Evolutionary conservation across 2,329 filamentous ascomycete species (phyloP).

Genomic region (Macrophomina tecta): DNA sequence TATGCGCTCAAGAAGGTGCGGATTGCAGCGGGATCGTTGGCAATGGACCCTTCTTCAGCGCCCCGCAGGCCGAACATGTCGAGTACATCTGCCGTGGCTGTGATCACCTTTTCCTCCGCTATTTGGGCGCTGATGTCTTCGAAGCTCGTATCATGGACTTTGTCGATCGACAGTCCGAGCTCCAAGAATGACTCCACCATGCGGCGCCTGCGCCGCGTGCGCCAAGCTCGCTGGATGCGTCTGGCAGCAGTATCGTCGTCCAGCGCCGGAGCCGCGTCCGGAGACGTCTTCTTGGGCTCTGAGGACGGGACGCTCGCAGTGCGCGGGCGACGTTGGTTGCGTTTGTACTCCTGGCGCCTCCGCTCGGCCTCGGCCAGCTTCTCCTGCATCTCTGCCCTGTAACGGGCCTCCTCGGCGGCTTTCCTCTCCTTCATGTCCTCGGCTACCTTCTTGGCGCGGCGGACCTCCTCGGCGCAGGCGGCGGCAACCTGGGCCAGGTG

Average conservation of each 20-base stretch:
- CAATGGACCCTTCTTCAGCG: constrained; percentile 67
- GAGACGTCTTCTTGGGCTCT: constrained; percentile 42
- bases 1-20: constrained; percentile 81
- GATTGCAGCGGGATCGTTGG: constrained; percentile 71
- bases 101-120: constrained; percentile 69
- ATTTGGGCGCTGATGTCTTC: constrained; percentile 75
- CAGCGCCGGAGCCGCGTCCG: constrained; percentile 44
- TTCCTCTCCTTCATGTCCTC: constrained; percentile 82
- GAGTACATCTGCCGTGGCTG: constrained; percentile 70
- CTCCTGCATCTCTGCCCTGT: constrained; percentile 79
- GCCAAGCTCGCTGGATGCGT: constrained; percentile 75
- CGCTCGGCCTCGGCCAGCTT: constrained; percentile 77
- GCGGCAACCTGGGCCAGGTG: constrained; percentile 83
- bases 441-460: constrained; percentile 80
- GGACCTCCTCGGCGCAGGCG: constrained; percentile 81
- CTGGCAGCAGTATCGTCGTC: constrained; percentile 67
- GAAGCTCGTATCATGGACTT: constrained; percentile 72
- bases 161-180: constrained; percentile 72
- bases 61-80: constrained; percentile 69
- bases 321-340: constrained; percentile 63
- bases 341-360: constrained; percentile 64
- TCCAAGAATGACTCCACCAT: constrained; percentile 70
- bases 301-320: constrained; percentile 60
- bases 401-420: constrained; percentile 72
- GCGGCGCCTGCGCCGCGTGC: constrained; percentile 62